Evolutionary conservation across 345 rosid genomes (phyloP).

Genomic region (Tarenaya hassleriana): DNA sequence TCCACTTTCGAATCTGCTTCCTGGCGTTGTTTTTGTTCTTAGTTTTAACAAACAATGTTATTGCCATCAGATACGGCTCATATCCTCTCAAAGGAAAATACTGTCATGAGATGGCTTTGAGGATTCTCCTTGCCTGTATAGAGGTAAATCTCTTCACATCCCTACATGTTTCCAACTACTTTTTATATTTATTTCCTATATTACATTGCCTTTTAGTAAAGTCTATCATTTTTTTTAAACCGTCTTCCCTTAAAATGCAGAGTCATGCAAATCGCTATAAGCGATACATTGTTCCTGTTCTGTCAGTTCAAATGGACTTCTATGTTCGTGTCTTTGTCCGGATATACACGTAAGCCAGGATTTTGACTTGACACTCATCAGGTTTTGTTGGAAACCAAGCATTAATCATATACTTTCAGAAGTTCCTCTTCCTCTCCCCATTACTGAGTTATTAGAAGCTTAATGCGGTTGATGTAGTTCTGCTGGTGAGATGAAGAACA

Average conservation of each 20-base stretch:
- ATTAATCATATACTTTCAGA: no score
- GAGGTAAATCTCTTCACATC: conserved; percentile 47
- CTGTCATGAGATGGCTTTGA: conserved; percentile 99
- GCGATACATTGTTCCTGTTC: conserved; percentile 87
- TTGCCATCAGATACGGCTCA: conserved; percentile 70
- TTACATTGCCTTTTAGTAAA: conserved; percentile 6
- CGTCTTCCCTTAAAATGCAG: conserved; percentile 30
- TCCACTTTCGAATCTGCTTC: conserved; percentile 9
- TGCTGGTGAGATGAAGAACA: conserved; percentile 92
- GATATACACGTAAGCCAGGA: conserved; percentile 65
- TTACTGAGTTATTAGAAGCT: conserved; percentile 19
- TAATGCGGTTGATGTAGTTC: conserved; percentile 50
- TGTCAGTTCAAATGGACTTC: conserved; percentile 90
- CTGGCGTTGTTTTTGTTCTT: conserved; percentile 5
- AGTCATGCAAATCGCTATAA: conserved; percentile 98
- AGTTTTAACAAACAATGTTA: conserved; percentile 19
- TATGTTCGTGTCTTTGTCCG: conserved; percentile 95
- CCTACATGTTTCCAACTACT: not conserved
- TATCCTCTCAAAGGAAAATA: conserved; percentile 91
- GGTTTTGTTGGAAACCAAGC: no score
- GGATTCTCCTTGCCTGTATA: conserved; percentile 90
- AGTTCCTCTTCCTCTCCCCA: conserved; percentile 13
- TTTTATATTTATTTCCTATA: conserved; percentile 2
- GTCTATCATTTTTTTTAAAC: no score
- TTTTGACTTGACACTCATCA: no score